These are phyloP conservation scores for Phytophthora nicotianae DNA, from an alignment of 352 stramenopile species.

Conservation along the genomic window DNA sequence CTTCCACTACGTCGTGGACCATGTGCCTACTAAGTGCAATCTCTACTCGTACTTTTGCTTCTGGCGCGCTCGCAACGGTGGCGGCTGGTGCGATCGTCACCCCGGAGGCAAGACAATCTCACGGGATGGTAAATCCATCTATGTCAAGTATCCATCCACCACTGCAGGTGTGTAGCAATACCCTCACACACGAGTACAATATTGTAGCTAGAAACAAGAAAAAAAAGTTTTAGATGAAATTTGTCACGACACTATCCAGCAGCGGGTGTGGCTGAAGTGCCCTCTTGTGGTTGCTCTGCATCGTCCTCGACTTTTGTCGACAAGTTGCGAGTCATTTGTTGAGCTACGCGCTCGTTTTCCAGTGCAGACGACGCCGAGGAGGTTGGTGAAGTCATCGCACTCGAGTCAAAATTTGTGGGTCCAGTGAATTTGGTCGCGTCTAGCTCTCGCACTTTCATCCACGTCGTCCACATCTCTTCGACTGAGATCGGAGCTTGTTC, in stretches of 20 bases:
- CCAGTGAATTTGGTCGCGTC: slow-evolving; percentile 63
- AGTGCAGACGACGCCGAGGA: slow-evolving; percentile 23
- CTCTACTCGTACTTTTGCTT: slow-evolving; percentile 88
- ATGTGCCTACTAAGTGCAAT: slow-evolving; percentile 88
- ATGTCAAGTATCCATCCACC: slow-evolving; percentile 43
- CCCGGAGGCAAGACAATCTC: slow-evolving; percentile 52
- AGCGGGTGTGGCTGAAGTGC: slow-evolving; percentile 11
- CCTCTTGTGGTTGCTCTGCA: slow-evolving; percentile 17
- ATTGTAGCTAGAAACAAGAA: slow-evolving; percentile 26
- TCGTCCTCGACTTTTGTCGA: slow-evolving; percentile 21
- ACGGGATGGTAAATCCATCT: slow-evolving; percentile 67
- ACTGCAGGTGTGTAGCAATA: slow-evolving; percentile 15
- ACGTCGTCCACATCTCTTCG: slow-evolving; percentile 87
- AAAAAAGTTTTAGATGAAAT: slow-evolving; percentile 32
- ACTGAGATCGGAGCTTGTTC: slow-evolving; percentile 73
- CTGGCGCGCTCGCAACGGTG: slow-evolving; percentile 76
- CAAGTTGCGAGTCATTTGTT: slow-evolving; percentile 27
- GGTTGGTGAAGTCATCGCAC: slow-evolving; percentile 17
- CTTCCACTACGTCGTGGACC: slow-evolving; percentile 78
- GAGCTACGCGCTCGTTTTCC: slow-evolving; percentile 30
- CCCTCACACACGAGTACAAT: slow-evolving; percentile 12
- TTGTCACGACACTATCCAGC: slow-evolving; percentile 23
- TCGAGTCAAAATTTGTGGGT: slow-evolving; percentile 27
- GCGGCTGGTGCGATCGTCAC: slow-evolving; percentile 75
- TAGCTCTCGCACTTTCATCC: slow-evolving; percentile 81